A percentile compares a stretch with the other conserved stretches of the same genome.
Conservation (phyloP, 495 filamentous ascomycete species). For the Aspergillus coremiiformis region DNA sequence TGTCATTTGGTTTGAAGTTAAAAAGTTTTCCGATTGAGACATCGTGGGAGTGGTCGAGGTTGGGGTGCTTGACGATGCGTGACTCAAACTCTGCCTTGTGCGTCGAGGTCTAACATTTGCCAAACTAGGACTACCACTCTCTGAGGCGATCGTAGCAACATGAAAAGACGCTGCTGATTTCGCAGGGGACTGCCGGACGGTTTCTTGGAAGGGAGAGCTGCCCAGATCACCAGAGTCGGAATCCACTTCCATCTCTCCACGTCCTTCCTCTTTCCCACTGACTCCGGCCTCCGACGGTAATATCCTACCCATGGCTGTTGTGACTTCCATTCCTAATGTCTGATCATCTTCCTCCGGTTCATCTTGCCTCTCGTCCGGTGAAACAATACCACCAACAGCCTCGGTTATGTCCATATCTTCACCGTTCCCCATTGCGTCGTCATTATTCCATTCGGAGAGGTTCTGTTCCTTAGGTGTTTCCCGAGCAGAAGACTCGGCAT, state of each 20-base stretch:
- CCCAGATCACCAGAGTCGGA: conserved; percentile 46
- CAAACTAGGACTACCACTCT: conserved; percentile 53
- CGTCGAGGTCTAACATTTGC: conserved; percentile 47
- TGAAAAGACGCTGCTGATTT: conserved; percentile 27
- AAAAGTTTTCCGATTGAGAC: conserved; percentile 39
- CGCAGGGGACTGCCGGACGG: conserved; percentile 22
- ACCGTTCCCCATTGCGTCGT: conserved; percentile 35
- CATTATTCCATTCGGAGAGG: conserved; percentile 27
- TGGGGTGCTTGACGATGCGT: conserved; percentile 38
- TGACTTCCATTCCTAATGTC: conserved; percentile 54
- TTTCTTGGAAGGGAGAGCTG: conserved; percentile 48
- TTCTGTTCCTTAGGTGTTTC: conserved; percentile 26
- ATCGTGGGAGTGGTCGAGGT: conserved; percentile 26
- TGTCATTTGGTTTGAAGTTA: conserved; percentile 45
- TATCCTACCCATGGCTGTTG: conserved; percentile 51
- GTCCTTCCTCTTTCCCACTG: conserved; percentile 42
- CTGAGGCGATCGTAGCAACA: conserved; percentile 43
- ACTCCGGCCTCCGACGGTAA: conserved; percentile 35
- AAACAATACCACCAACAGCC: conserved; percentile 61
- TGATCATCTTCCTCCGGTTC: conserved; percentile 38
- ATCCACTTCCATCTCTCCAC: conserved; percentile 54
- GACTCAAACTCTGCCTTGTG: conserved; percentile 43
- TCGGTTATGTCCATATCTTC: conserved; percentile 67
- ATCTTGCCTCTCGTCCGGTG: conserved; percentile 26
- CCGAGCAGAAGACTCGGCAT: conserved; percentile 13